Evolutionary conservation across 108 stramenopile genomes (phyloP).

Genomic region (Fragilaria crotonensis): DNA sequence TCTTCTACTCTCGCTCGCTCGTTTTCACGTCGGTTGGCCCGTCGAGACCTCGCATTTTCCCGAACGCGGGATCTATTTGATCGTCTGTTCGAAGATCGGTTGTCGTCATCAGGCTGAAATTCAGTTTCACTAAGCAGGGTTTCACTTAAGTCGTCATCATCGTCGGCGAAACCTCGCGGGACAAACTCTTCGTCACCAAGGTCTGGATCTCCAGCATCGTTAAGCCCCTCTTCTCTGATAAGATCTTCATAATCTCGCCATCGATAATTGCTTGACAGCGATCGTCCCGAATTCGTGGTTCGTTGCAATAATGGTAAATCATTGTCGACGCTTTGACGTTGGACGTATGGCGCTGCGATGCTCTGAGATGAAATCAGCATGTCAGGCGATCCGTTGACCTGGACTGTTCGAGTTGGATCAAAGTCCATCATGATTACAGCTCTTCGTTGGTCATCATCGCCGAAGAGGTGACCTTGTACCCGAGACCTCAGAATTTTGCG

Average conservation of each 20-base stretch:
- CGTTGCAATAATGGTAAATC: no score
- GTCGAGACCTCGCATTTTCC: neutral
- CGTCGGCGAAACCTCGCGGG: slow-evolving; percentile 5
- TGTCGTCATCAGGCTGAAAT: neutral
- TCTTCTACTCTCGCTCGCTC: slow-evolving; percentile 13
- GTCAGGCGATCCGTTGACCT: neutral
- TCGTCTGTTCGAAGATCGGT: neutral
- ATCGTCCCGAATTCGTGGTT: neutral
- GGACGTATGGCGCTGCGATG: neutral
- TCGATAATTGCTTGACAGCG: slow-evolving; percentile 45
- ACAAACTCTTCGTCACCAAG: slow-evolving; percentile 7
- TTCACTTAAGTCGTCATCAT: slow-evolving; percentile 8
- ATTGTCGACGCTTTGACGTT: neutral
- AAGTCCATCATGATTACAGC: neutral
- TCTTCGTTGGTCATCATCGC: neutral
- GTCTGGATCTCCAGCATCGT: slow-evolving; percentile 6
- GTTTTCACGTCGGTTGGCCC: slow-evolving; percentile 10
- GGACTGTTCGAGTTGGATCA: slow-evolving; percentile 3
- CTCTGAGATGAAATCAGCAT: neutral
- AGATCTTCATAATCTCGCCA: slow-evolving; percentile 56
- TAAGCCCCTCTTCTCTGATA: slow-evolving; percentile 18
- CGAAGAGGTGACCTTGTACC: neutral
- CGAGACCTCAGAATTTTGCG: neutral
- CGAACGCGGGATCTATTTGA: neutral
- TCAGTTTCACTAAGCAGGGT: slow-evolving; percentile 6